Base-by-base conservation (phyloP, 2,329 filamentous ascomycete species). In the Alternaria panax region DNA sequence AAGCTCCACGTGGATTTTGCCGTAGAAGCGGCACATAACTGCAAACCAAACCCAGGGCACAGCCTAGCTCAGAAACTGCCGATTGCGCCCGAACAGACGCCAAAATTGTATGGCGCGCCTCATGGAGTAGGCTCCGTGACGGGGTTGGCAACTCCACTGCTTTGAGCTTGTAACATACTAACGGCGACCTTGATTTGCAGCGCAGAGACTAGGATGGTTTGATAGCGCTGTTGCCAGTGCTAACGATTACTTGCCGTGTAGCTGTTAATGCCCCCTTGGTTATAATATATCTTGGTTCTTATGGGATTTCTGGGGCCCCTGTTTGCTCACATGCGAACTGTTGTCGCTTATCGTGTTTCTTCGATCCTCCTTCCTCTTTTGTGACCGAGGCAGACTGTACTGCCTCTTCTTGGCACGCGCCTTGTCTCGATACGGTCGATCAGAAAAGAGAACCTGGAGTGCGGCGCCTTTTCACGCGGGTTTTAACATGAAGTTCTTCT, bases 401-500 rank as follows among this genome's bases (percentile, higher is more conserved):
- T 14, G 38, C 38, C 38, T 24, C 12, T 41, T 41, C 6, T 41
- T 48, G 28, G 28, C 24, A 48, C 20, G 20, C 20, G 14, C 45
- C 20, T 34, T 36, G 45, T 48, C 45, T 48, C 14, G 3, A 48
- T 34, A 48, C 45, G 30, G 32, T n/a, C 28, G 1, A 34, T 36
- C n/a, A 7, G 20, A 48, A 48, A 18, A 32, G 7, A 20, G 16
- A n/a, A 24, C 45, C 14, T 14, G 28, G 30, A 9, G 14, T 25
- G 36, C 45, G 32, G 14, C 30, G 20, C 11, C 45, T 4, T 24
- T 11, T 5, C 1, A 48, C 36, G 45, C 30, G 45, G 45, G 14
- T 48, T 25, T 20, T 20, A 20, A 40, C 7, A 54, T 57, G 54
- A 57, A 28, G 40, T 36, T 57, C 22, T 36, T 63, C 14, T 11